Evolutionary conservation across 768 basidiomycete species (phyloP).

Genomic region (Lactarius akahatsu): DNA sequence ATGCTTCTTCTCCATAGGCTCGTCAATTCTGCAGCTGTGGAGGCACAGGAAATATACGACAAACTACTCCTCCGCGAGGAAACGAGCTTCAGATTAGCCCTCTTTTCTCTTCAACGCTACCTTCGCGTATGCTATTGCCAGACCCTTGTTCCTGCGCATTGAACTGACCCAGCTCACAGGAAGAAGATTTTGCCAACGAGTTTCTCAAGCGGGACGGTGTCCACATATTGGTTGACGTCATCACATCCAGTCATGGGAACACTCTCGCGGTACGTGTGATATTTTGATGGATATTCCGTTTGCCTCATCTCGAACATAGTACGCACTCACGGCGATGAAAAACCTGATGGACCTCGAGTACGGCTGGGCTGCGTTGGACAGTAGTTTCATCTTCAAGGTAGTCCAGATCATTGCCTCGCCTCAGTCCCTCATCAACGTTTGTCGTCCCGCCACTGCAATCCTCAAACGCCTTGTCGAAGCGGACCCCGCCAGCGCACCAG

Average conservation of each 20-base stretch:
- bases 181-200: slow-evolving; percentile 78
- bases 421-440: slow-evolving; percentile 81
- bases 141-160: not conserved
- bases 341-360: slow-evolving; percentile 85
- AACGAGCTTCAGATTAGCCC: slow-evolving; percentile 58
- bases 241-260: slow-evolving; percentile 70
- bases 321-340: slow-evolving; percentile 82
- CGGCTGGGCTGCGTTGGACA: slow-evolving; percentile 75
- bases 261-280: slow-evolving; percentile 67
- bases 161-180: slow-evolving; percentile 44
- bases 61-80: slow-evolving; percentile 64
- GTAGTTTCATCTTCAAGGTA: slow-evolving; percentile 71
- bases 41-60: slow-evolving; percentile 73
- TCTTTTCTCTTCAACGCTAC: slow-evolving; percentile 78
- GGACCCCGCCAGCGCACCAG: slow-evolving; percentile 67
- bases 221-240: slow-evolving; percentile 65
- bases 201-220: slow-evolving; percentile 77
- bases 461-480: slow-evolving; percentile 88
- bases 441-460: slow-evolving; percentile 87
- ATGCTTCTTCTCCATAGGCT: slow-evolving; percentile 49
- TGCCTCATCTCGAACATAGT: slow-evolving; percentile 44
- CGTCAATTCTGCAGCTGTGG: slow-evolving; percentile 75
- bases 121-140: slow-evolving; percentile 54
- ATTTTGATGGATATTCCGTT: not conserved
- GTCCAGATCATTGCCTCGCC: slow-evolving; percentile 77